Conservation (phyloP, 148 eudicot genomes). For the Diospyros lotus region DNA sequence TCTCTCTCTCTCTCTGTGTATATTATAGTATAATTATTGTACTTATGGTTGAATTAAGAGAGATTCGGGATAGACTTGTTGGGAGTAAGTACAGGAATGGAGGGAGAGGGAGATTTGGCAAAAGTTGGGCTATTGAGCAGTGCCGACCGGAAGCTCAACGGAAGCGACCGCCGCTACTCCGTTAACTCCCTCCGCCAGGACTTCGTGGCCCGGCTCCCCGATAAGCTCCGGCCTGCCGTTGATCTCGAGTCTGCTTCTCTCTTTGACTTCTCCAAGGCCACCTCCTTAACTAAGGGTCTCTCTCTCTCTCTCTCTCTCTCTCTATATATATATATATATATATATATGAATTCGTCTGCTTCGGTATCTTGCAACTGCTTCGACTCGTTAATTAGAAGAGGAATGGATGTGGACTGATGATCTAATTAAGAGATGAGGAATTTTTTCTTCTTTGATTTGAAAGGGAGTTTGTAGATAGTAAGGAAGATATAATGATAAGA, state of each 20-base stretch:
- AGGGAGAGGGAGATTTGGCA: slow-evolving; percentile 14
- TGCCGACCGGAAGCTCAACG: slow-evolving; percentile 18
- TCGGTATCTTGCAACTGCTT: no score
- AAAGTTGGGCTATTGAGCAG: slow-evolving; percentile 25
- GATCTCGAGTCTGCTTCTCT: slow-evolving; percentile 46
- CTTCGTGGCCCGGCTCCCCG: slow-evolving; percentile 59
- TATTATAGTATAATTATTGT: no score
- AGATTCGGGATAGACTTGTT: neutral
- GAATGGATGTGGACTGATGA: no score
- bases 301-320: slow-evolving; percentile 1
- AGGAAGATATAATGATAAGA: neutral
- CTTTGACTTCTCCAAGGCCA: slow-evolving; percentile 37
- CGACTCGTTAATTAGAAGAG: no score
- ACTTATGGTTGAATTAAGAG: neutral
- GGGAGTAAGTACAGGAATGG: no score
- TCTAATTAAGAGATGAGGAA: no score
- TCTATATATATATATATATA: neutral
- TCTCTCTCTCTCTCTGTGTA: no score
- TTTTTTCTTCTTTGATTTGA: no score
- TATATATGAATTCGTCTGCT: neutral
- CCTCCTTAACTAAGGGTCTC: slow-evolving; percentile 48
- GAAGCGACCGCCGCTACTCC: slow-evolving; percentile 54
- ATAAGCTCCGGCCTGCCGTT: slow-evolving; percentile 51
- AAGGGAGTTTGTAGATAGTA: neutral
- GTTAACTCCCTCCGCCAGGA: slow-evolving; percentile 54